phyloP scores from a whole-genome alignment of 805 yeast genomes.

The Candida piceae region DNA sequence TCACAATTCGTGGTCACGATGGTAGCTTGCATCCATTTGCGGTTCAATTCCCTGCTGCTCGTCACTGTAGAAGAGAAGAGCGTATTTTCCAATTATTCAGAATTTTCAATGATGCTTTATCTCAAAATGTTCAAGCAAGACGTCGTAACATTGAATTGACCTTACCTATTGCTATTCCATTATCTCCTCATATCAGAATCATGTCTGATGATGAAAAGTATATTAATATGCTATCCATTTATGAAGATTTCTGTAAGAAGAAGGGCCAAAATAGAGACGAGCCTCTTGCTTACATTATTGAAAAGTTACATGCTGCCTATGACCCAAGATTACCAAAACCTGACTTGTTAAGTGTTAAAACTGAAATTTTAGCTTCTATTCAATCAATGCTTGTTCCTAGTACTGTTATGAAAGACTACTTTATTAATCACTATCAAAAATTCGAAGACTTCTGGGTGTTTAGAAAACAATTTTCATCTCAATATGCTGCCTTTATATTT shows the following conservation, averaged over 20 bases:
- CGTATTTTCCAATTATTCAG: constrained; percentile 88
- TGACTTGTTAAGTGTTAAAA: constrained; percentile 79
- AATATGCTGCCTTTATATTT: constrained; percentile 88
- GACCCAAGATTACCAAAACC: constrained; percentile 94
- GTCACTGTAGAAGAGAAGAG: constrained; percentile 96
- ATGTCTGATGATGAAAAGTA: constrained; percentile 78
- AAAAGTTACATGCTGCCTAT: constrained; percentile 84
- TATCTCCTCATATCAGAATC: constrained; percentile 90
- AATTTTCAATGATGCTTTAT: constrained; percentile 74
- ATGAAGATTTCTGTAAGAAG: constrained; percentile 79
- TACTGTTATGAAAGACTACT: constrained; percentile 75
- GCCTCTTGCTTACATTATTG: constrained; percentile 80
- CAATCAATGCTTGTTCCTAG: constrained; percentile 85
- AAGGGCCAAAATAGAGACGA: constrained; percentile 77
- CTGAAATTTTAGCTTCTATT: constrained; percentile 86
- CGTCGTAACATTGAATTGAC: constrained; percentile 81
- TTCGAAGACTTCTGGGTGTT: constrained; percentile 97
- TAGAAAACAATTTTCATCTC: constrained; percentile 91
- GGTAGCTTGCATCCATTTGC: constrained; percentile 91
- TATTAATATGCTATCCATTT: constrained; percentile 71
- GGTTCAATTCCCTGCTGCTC: constrained; percentile 95
- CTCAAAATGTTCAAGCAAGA: constrained; percentile 81
- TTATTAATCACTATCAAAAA: constrained; percentile 59
- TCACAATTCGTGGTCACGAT: constrained; percentile 88
- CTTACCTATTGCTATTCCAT: constrained; percentile 85